A percentile compares a stretch with the other conserved stretches of the same genome.
Evolutionary conservation across 345 rosid species (phyloP).

Genomic region (Raphanus sativus): DNA sequence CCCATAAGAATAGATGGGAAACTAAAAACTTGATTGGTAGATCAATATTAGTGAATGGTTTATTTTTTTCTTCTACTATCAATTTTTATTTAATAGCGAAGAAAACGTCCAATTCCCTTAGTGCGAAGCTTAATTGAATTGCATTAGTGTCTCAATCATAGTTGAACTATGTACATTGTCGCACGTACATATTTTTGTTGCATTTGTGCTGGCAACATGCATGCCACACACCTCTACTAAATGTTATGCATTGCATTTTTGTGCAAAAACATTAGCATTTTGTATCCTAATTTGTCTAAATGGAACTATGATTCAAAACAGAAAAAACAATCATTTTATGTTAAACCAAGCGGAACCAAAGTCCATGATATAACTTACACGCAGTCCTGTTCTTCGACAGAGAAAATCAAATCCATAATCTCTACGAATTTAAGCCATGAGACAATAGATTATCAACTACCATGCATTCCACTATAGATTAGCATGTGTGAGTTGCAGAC

Average conservation of each 20-base stretch:
- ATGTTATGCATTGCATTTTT: neutral
- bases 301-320: neutral
- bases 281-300: neutral
- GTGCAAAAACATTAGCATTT: neutral
- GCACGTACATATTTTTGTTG: slow-evolving; percentile 7
- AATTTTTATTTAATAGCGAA: neutral
- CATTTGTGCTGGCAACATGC: neutral
- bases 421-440: neutral
- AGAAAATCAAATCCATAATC: neutral
- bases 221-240: neutral
- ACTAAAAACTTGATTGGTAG: slow-evolving; percentile 7
- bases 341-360: neutral
- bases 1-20: neutral
- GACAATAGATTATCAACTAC: neutral
- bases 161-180: neutral
- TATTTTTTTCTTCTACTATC: neutral
- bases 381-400: neutral
- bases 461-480: neutral
- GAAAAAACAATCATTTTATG: neutral
- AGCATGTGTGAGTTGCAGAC: neutral
- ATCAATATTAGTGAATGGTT: neutral
- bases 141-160: slow-evolving; percentile 12
- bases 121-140: neutral
- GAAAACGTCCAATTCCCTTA: neutral
- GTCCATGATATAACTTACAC: neutral